Base-by-base conservation (phyloP, 1,284 basidiomycete species). In the Cryptococcus jaspeensis region DNA sequence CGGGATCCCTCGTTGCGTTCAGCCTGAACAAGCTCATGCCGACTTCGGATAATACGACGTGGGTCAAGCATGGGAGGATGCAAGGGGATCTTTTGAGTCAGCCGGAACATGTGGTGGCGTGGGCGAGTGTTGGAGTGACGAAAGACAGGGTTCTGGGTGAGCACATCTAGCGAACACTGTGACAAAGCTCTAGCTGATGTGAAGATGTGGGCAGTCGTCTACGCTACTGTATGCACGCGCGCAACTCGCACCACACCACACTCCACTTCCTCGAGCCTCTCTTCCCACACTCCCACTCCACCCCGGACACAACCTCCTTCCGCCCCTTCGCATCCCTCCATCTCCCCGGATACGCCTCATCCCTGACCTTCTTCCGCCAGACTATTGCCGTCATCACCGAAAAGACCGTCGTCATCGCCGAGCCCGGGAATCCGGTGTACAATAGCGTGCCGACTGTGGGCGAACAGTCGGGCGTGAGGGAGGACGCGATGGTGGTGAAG, bases 321-420 rank as follows among this genome's bases (percentile, higher is more conserved):
- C 60, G 71, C 0, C 53, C 53, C 1, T 73, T 71, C 56, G 63
- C 66, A 5, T 56, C 53, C 3, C 56, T 65, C 23, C 50, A 23
- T 15, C 43, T 73, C 0, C 65, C 67, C 23, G 71, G 71, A 22
- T 62, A 62, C 46, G 70, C 68, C 0, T 67, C 66, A 3, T 68
- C 67, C 15, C 39, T 71, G 13, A 53, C 60, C n/a, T 73, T 73
- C 53, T 71, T 73, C 58, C 58, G 62, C 12, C 65, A 70, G 55
- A 73, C 71, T 0, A 60, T 71, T 2, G 65, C 71, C 1, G 58
- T 67, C 2, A 59, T 71, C 23, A 67, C 68, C 2, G 69, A 71
- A 18, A 70, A 69, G 50, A 36, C 55, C 6, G 63, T 73, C 42
- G 52, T 70, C 25, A 65, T 73, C 42, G 66, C 65, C 45, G 71